Evolutionary conservation across 2,329 filamentous ascomycete genomes (phyloP).

Genomic region (Penicillium sp.): DNA sequence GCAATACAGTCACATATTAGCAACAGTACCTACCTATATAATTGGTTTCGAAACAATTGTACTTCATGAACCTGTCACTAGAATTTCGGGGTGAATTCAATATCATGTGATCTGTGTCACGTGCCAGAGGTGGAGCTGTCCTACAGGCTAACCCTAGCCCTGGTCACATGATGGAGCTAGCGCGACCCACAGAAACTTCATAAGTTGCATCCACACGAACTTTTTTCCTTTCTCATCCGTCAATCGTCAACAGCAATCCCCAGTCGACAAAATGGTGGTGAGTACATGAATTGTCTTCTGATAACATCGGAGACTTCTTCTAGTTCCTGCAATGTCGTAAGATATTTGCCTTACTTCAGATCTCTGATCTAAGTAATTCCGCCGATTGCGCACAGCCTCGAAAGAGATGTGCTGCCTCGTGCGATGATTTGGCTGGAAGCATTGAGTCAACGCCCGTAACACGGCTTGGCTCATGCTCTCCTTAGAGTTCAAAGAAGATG

Average conservation of each 20-base stretch:
- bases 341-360: constrained; percentile 30
- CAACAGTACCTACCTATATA: not conserved
- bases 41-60: not conserved
- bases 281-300: constrained; percentile 51
- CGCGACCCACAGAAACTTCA: constrained; percentile 36
- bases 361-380: constrained; percentile 39
- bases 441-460: constrained; percentile 53
- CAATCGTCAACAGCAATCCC: constrained; percentile 51
- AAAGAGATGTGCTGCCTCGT: constrained; percentile 33
- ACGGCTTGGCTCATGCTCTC: constrained; percentile 56
- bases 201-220: constrained; percentile 23
- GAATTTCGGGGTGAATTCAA: not conserved
- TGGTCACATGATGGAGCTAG: constrained; percentile 30
- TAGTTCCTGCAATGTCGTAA: constrained; percentile 24
- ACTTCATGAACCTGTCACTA: not conserved
- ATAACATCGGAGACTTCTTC: constrained; percentile 25
- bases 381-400: constrained; percentile 34
- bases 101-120: not conserved
- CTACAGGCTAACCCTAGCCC: constrained; percentile 18
- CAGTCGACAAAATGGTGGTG: constrained; percentile 61
- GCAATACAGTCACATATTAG: not conserved
- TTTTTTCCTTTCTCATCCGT: constrained; percentile 35
- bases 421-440: constrained; percentile 57
- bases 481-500: constrained; percentile 91
- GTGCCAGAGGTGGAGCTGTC: not conserved